Base-by-base conservation (phyloP, 2,329 filamentous ascomycete species). In the Lachnellula willkommii region DNA sequence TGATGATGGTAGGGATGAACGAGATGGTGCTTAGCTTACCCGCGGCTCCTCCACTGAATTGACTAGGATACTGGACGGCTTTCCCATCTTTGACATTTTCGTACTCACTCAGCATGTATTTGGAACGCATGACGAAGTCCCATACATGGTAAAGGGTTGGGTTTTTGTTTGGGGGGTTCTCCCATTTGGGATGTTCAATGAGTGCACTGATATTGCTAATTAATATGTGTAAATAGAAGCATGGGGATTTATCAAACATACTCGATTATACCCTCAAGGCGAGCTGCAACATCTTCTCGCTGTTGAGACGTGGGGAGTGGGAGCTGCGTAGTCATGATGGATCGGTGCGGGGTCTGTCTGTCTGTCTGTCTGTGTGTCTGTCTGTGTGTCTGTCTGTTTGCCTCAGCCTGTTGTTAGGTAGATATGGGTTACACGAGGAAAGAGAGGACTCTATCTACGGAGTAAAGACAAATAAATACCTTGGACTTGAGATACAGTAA, bases 41-140 rank as follows among this genome's bases (percentile, higher is more conserved):
- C 47, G 53, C 45, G 49, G 53, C 45, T 35, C 32, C 47, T 24
- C 47, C 53, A 20, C 50, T 65, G 39, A 75, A 71, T 60, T 75
- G 71, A 8, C 70, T 65, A 1, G 72, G 72, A 15, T 72, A 62
- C 57, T 65, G 59, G 35, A 73, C 53, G 14, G 68, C 63, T 47
- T 63, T 60, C 14, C 72, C 72, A 24, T 65, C 65, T 17, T 65
- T 64, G 52, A 74, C 69, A 43, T 72, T 73, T 17, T 75, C 71
- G 24, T 76, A 66, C 66, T 75, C 72, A 6, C 66, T 67, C 60
- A 74, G 69, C 65, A 75, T 74, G 58, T 75, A 75, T 39, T 68
- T 63, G n/a, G 71, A 73, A 37, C 72, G 69, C 55, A 66, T 70
- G 47, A 71, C 70, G 60, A 75, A 77, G 60, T 75, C 73, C 71